Evolutionary conservation across 768 basidiomycete genomes (phyloP).

Genomic region (Russula ochroleuca): DNA sequence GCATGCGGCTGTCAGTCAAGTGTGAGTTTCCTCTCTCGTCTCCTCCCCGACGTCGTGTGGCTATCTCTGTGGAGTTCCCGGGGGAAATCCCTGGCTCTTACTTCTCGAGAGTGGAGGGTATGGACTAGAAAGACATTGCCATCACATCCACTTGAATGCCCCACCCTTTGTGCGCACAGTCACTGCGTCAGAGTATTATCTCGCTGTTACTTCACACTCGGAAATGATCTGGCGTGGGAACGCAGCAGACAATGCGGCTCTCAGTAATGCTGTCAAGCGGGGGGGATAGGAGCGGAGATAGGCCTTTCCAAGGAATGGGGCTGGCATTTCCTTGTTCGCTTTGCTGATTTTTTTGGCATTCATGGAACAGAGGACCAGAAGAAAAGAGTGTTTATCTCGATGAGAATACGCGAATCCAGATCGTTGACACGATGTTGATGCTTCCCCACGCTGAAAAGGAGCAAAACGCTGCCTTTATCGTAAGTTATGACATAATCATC

Average conservation of each 20-base stretch:
- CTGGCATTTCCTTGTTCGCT: background rate
- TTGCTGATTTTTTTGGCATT: constrained; percentile 16
- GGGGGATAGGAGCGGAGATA: background rate
- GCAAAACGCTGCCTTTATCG: constrained; percentile 68
- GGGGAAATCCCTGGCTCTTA: background rate
- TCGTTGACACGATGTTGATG: constrained; percentile 71
- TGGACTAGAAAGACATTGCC: background rate
- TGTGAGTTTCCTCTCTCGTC: constrained; percentile 31
- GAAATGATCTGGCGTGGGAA: constrained; percentile 20
- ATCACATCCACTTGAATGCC: background rate
- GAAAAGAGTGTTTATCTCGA: constrained; percentile 44
- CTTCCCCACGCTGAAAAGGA: constrained; percentile 60
- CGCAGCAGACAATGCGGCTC: constrained; percentile 3
- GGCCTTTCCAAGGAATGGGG: background rate
- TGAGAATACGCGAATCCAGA: constrained; percentile 68
- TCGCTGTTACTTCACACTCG: constrained; percentile 9
- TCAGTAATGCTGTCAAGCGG: background rate
- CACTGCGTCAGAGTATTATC: background rate
- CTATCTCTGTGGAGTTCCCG: background rate
- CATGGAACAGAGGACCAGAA: constrained; percentile 31
- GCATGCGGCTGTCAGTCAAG: constrained; percentile 49
- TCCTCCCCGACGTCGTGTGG: background rate
- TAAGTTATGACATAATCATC: constrained; percentile 36
- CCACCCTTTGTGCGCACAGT: constrained; percentile 2
- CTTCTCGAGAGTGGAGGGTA: background rate